Conservation (phyloP, 139 green algal species). For the Coccomyxa sp. region DNA sequence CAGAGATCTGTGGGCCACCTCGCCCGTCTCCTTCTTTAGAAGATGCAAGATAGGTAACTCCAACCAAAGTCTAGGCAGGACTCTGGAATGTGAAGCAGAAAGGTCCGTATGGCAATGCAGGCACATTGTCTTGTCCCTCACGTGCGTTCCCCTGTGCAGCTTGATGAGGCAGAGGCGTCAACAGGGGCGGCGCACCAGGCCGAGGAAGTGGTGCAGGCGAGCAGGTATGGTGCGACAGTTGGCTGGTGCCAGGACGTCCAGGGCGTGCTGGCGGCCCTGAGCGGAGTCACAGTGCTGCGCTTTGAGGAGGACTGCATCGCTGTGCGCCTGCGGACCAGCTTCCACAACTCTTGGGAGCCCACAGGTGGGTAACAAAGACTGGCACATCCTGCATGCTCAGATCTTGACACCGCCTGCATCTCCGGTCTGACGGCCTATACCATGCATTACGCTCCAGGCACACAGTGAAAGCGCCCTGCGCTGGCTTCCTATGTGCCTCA, state of each 20-base stretch:
- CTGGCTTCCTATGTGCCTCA: too few species aligned
- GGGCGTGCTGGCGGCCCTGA: slow-evolving; percentile 15
- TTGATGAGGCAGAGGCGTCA: neutral
- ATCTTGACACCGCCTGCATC: neutral
- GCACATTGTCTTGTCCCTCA: too few species aligned
- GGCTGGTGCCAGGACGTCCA: slow-evolving; percentile 15
- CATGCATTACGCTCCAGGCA: neutral
- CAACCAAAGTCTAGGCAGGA: neutral
- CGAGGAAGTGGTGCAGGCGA: slow-evolving; percentile 2
- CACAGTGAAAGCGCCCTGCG: neutral
- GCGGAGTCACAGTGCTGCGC: slow-evolving; percentile 19
- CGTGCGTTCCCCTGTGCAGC: neutral
- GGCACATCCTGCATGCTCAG: neutral
- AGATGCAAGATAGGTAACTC: neutral
- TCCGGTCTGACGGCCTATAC: neutral
- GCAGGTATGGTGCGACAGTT: neutral
- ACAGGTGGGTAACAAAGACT: too few species aligned
- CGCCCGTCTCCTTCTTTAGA: neutral
- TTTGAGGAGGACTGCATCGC: neutral
- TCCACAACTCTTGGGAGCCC: neutral
- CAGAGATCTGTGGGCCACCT: too few species aligned
- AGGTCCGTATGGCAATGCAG: neutral
- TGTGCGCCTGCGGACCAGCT: slow-evolving; percentile 22
- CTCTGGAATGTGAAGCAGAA: neutral
- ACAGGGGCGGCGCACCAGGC: neutral